A percentile compares a stretch with the other conserved stretches of the same genome.
These are phyloP conservation scores for Calocybe gangraenosa DNA, from an alignment of 768 basidiomycete species.

Conservation along the genomic window DNA sequence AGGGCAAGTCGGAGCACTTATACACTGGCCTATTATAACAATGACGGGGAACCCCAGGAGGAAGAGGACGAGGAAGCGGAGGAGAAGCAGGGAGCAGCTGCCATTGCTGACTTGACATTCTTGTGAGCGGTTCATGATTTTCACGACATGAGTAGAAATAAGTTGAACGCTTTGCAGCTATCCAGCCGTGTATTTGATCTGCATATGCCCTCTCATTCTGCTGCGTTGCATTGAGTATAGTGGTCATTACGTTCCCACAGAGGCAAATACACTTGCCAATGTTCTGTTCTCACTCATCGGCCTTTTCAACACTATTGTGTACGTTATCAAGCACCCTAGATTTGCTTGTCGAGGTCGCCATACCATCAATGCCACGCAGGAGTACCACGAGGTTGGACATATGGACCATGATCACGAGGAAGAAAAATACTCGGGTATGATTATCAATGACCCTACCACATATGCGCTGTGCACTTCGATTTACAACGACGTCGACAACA, in stretches of 20 bases:
- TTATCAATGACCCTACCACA: too few species aligned
- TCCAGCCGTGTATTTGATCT: constrained; percentile 39
- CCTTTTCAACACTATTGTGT: constrained; percentile 17
- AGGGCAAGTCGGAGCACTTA: background rate
- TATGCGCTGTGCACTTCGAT: too few species aligned
- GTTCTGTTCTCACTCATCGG: constrained; percentile 17
- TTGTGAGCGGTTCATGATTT: constrained; percentile 32
- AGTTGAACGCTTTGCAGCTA: constrained; percentile 39
- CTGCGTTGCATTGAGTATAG: constrained; percentile 20
- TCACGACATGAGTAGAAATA: background rate
- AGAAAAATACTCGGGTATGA: too few species aligned
- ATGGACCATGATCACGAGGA: too few species aligned
- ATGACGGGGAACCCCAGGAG: background rate
- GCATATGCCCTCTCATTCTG: constrained; percentile 17
- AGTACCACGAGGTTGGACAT: too few species aligned
- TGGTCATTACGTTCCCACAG: constrained; percentile 7
- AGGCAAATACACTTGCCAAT: constrained; percentile 12
- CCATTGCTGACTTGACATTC: constrained; percentile 40
- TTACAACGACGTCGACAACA: too few species aligned
- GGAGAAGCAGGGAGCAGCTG: constrained; percentile 21
- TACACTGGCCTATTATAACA: constrained; percentile 4
- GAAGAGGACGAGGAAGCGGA: constrained; percentile 15
- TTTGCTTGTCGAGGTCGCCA: too few species aligned
- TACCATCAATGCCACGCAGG: too few species aligned
- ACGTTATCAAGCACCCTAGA: constrained; percentile 5